Percentiles rank a stretch among this genome's conserved stretches.
Conservation (phyloP, 257 asterid species). For the Paraleonurus japonicus region DNA sequence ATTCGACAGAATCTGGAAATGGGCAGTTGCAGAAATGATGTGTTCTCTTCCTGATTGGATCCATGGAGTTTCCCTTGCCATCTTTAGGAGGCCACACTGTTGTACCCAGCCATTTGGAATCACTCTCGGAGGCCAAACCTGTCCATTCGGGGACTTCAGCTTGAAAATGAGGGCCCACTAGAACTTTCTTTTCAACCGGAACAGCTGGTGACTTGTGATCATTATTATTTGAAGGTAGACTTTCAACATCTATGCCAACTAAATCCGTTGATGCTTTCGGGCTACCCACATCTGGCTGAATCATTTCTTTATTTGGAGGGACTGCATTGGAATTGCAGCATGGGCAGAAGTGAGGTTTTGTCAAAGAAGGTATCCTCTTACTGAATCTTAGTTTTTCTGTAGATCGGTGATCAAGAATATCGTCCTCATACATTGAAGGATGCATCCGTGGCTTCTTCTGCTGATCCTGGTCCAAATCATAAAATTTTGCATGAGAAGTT, state of each 20-base stretch:
- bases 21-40: slow-evolving; percentile 43
- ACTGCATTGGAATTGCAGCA: slow-evolving; percentile 42
- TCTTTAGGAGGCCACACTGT: slow-evolving; percentile 55
- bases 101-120: slow-evolving; percentile 79
- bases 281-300: slow-evolving; percentile 30
- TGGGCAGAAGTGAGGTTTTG: slow-evolving; percentile 36
- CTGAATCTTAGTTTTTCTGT: slow-evolving; percentile 51
- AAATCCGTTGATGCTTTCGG: slow-evolving; percentile 26
- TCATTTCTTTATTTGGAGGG: slow-evolving; percentile 24
- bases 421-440: slow-evolving; percentile 68
- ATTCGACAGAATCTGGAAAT: slow-evolving; percentile 50
- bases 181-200: slow-evolving; percentile 31
- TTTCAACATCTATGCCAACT: slow-evolving; percentile 17
- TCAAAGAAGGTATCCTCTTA: slow-evolving; percentile 39
- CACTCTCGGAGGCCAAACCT: slow-evolving; percentile 43
- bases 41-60: slow-evolving; percentile 51
- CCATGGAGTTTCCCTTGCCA: slow-evolving; percentile 22
- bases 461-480: slow-evolving; percentile 33
- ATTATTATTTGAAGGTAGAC: slow-evolving; percentile 15
- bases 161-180: slow-evolving; percentile 53
- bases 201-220: slow-evolving; percentile 22
- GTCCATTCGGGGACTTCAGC: slow-evolving; percentile 75
- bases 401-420: slow-evolving; percentile 27
- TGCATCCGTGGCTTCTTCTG: slow-evolving; percentile 62
- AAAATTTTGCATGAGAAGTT: slow-evolving; percentile 7